Evolutionary conservation across 768 basidiomycete genomes (phyloP).

Genomic region (Xerocomellus intermedius): DNA sequence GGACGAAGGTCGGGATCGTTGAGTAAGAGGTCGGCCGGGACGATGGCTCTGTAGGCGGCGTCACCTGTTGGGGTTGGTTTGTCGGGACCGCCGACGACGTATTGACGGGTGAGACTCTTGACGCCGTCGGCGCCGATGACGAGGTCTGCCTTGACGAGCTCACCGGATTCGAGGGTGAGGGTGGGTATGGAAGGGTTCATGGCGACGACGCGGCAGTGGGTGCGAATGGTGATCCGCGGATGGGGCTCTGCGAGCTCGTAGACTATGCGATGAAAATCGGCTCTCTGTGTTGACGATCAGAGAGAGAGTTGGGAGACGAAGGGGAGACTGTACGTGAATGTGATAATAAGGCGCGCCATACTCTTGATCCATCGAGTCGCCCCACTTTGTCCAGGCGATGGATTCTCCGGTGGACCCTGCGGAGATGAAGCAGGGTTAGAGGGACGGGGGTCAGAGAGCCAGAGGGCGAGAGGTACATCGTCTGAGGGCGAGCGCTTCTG

Average conservation of each 20-base stretch:
- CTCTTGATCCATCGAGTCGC: slow-evolving; percentile 29
- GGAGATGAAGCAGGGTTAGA: neutral
- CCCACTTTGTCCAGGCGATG: slow-evolving; percentile 38
- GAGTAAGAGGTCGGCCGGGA: slow-evolving; percentile 45
- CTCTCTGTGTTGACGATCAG: slow-evolving; percentile 31
- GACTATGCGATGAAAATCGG: slow-evolving; percentile 45
- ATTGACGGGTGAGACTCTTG: slow-evolving; percentile 48
- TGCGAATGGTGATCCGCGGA: slow-evolving; percentile 34
- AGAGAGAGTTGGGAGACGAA: neutral
- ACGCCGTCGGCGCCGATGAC: slow-evolving; percentile 53
- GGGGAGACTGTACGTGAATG: slow-evolving; percentile 30
- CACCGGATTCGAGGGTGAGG: slow-evolving; percentile 43
- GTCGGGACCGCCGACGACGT: slow-evolving; percentile 47
- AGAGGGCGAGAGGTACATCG: slow-evolving; percentile 35
- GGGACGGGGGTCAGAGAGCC: too few species aligned
- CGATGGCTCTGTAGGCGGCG: slow-evolving; percentile 57
- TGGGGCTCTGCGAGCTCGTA: slow-evolving; percentile 36
- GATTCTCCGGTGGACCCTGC: slow-evolving; percentile 35
- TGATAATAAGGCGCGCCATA: slow-evolving; percentile 36
- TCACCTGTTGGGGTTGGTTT: slow-evolving; percentile 57
- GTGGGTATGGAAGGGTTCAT: slow-evolving; percentile 33
- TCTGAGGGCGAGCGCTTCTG: slow-evolving; percentile 39
- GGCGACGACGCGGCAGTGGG: slow-evolving; percentile 36
- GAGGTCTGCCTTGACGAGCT: slow-evolving; percentile 42
- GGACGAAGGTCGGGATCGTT: slow-evolving; percentile 49